Evolutionary conservation across 352 stramenopile species (phyloP).

Genomic region (Aphanomyces euteiches): DNA sequence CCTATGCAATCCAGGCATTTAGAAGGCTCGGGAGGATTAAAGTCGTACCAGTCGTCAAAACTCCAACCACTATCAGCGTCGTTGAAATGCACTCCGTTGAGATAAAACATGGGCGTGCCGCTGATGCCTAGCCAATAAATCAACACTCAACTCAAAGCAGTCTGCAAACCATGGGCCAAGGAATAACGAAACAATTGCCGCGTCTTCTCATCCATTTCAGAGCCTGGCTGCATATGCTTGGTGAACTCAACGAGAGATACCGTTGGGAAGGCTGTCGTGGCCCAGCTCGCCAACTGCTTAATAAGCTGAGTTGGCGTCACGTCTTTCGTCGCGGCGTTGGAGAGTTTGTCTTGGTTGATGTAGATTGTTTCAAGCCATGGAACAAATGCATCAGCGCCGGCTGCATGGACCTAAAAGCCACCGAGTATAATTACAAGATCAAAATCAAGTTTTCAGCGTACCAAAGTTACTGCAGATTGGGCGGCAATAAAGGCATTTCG

Average conservation of each 20-base stretch:
- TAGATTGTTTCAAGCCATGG: slow-evolving; percentile 78
- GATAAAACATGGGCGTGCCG: slow-evolving; percentile 67
- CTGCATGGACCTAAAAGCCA: slow-evolving; percentile 28
- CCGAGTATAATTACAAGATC: not conserved
- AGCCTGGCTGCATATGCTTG: slow-evolving; percentile 67
- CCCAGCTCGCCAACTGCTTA: slow-evolving; percentile 51
- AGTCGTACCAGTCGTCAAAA: slow-evolving; percentile 54
- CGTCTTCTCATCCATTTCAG: slow-evolving; percentile 51
- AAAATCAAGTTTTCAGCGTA: slow-evolving; percentile 11
- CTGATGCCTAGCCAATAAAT: slow-evolving; percentile 38
- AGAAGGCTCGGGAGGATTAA: not conserved
- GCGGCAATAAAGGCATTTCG: slow-evolving; percentile 65
- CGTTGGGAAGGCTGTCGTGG: slow-evolving; percentile 56
- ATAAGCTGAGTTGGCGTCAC: slow-evolving; percentile 55
- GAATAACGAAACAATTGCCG: slow-evolving; percentile 75
- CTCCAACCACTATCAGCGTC: slow-evolving; percentile 40
- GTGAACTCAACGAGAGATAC: slow-evolving; percentile 59
- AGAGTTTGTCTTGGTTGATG: slow-evolving; percentile 66
- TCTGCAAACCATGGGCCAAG: slow-evolving; percentile 40
- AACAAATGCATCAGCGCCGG: slow-evolving; percentile 56
- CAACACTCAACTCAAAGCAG: no score
- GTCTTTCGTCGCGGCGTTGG: slow-evolving; percentile 49
- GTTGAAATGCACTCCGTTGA: slow-evolving; percentile 74
- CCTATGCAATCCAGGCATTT: not conserved
- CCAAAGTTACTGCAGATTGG: slow-evolving; percentile 65